These are phyloP conservation scores for Fusarium neocosmosporiellum DNA, from an alignment of 2,329 filamentous ascomycete genomes.

Conservation along the genomic window DNA sequence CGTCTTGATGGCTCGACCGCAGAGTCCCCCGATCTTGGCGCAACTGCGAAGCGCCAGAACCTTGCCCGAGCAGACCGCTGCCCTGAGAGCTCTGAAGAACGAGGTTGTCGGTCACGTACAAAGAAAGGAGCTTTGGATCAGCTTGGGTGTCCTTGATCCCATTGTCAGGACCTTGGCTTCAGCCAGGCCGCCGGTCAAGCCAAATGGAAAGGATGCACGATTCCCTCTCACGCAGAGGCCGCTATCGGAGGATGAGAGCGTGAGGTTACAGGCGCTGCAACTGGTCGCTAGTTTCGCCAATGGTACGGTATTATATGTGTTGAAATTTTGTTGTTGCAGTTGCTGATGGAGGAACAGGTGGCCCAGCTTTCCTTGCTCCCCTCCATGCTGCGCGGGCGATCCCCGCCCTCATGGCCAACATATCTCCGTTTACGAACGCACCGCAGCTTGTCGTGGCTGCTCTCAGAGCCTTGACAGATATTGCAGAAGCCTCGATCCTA, in stretches of 20 bases:
- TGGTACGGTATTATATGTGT: constrained; percentile 63
- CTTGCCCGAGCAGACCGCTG: constrained; percentile 64
- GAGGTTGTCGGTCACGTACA: constrained; percentile 89
- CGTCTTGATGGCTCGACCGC: constrained; percentile 64
- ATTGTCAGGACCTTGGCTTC: constrained; percentile 60
- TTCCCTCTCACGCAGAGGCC: constrained; percentile 48
- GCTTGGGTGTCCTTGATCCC: constrained; percentile 73
- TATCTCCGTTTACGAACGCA: constrained; percentile 74
- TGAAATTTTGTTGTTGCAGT: neutral
- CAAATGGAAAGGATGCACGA: constrained; percentile 54
- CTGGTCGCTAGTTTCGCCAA: constrained; percentile 87
- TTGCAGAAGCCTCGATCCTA: constrained; percentile 73
- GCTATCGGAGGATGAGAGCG: constrained; percentile 72
- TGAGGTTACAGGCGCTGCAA: constrained; percentile 82
- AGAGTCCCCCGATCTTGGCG: constrained; percentile 64
- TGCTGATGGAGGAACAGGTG: constrained; percentile 65
- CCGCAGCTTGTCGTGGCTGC: constrained; percentile 77
- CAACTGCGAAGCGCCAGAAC: constrained; percentile 67
- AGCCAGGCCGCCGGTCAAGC: constrained; percentile 47
- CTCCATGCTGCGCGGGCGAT: constrained; percentile 76
- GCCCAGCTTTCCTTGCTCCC: constrained; percentile 80
- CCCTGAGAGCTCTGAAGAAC: constrained; percentile 84
- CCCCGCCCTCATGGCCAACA: constrained; percentile 74
- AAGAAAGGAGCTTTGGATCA: constrained; percentile 84
- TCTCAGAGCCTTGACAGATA: constrained; percentile 77